Evolutionary conservation across 805 yeast genomes (phyloP), one percentile per base, ranked within the genome.

Genomic region (Kodamaea kaohsiungensis): DNA sequence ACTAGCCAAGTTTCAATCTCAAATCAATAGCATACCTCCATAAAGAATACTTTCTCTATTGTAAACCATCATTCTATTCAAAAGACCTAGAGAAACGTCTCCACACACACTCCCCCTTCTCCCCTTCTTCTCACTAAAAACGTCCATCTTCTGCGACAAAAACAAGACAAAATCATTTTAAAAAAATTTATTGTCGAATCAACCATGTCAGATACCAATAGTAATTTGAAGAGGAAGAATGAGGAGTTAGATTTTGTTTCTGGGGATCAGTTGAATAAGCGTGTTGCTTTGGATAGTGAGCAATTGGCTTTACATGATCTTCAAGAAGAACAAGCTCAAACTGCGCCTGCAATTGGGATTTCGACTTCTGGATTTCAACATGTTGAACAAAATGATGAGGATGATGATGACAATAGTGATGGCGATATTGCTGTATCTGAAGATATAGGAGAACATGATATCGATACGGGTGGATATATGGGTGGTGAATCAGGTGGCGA

Each of bases 251-350:
- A 73, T 48, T 59, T 67, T 12, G 52, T 66, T 8, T 72, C 73
- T 10, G 78, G 80, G 46, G 83, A 78, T 55, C 83, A 81, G 52
- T 75, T 80, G 30, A 84, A 76, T 51, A 87, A 87, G 62, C 72
- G 93, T 50, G 88, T 86, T 13, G 92, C 92, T 1, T 76, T 87
- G 59, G 89, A 86, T 59, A 81, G 85, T 53, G 89, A 82, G 53
- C 80, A 78, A 46, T 67, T 80, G 43, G 83, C 76, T 27, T 69
- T 64, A 48, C 65, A 66, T 17, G 83, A 79, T 27, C 69, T 70
- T 27, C 70, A 73, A 50, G 75, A 76, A 45, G 81, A 74, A 48
- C 70, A 68, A 43, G 68, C 70, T 33, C 75, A 71, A 46, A 75
- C 81, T 3, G 80, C 82, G 1, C 78, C 76, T 1, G 67, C 69